phyloP scores from a whole-genome alignment of 148 eudicot species.

The Limonium bicolor region DNA sequence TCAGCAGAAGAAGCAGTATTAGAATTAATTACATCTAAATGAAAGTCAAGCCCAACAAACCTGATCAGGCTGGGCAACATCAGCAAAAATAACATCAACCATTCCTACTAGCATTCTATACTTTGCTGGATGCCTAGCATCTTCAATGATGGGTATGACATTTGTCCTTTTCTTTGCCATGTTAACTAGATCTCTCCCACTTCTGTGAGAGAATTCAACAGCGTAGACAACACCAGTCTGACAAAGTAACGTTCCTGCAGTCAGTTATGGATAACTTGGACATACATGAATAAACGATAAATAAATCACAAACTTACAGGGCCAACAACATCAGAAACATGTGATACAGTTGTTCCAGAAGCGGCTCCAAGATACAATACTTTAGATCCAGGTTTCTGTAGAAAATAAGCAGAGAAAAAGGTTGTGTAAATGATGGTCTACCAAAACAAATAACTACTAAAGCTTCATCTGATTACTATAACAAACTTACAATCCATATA shows the following conservation, averaged over 20 bases:
- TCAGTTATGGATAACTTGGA: no score
- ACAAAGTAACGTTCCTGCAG: no score
- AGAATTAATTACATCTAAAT: no score
- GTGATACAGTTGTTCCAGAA: constrained; percentile 91
- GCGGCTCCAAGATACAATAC: constrained; percentile 99
- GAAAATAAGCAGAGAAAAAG: not conserved
- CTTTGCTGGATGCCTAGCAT: constrained; percentile 96
- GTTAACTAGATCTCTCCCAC: constrained; percentile 95
- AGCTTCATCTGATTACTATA: not conserved
- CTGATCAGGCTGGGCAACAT: constrained; percentile 99
- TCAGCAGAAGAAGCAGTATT: no score
- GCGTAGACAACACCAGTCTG: constrained; percentile 91
- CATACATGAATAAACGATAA: not conserved
- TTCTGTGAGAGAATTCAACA: constrained; percentile 89
- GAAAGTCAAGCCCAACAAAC: no score
- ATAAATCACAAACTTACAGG: constrained; percentile 34
- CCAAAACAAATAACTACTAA: not conserved
- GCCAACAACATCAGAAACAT: constrained; percentile 84
- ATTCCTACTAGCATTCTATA: constrained; percentile 92
- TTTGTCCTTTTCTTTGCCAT: constrained; percentile 98
- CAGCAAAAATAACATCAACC: constrained; percentile 93
- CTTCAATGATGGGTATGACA: constrained; percentile 92
- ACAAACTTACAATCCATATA: constrained; percentile 85
- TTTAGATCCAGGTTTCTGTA: constrained; percentile 57
- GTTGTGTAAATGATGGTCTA: not conserved